phyloP scores from a whole-genome alignment of 805 yeast species.

The Saturnispora sekii region DNA sequence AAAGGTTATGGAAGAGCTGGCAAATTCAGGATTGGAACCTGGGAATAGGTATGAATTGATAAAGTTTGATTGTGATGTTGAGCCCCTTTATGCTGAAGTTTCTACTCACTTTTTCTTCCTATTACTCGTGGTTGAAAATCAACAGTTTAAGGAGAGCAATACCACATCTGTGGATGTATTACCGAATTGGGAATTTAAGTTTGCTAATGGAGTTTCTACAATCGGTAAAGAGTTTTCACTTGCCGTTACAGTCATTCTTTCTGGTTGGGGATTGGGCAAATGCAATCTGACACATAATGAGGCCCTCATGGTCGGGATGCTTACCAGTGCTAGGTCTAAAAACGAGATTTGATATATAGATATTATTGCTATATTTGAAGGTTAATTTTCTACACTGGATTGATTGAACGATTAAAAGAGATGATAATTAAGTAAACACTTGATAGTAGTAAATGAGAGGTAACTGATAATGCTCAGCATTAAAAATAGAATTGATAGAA shows the following conservation, averaged over 20 bases:
- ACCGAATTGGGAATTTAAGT: conserved; percentile 1
- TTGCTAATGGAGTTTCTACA: conserved; percentile 3
- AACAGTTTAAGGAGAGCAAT: background rate
- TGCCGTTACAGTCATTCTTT: conserved; percentile 2
- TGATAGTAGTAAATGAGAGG: too few relatives aligned
- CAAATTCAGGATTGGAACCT: conserved; percentile 1
- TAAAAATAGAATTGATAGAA: too few relatives aligned
- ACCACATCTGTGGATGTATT: conserved; percentile 1
- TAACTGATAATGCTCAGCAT: too few relatives aligned
- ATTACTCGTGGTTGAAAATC: background rate
- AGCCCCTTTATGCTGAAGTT: background rate
- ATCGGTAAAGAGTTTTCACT: conserved; percentile 1
- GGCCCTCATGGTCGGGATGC: conserved; percentile 1
- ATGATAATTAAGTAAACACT: background rate
- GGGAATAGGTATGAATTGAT: conserved; percentile 1
- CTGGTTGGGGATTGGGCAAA: conserved; percentile 2
- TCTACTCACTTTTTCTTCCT: conserved; percentile 1
- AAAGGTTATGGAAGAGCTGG: background rate
- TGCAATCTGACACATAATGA: background rate
- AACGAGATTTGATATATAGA: background rate
- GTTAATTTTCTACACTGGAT: too few relatives aligned
- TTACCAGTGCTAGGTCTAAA: background rate
- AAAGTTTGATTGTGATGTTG: conserved; percentile 4
- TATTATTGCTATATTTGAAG: background rate
- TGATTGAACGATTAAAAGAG: too few relatives aligned